These are phyloP conservation scores for Inga laurina DNA, from an alignment of 306 rosid genomes.

Conservation along the genomic window DNA sequence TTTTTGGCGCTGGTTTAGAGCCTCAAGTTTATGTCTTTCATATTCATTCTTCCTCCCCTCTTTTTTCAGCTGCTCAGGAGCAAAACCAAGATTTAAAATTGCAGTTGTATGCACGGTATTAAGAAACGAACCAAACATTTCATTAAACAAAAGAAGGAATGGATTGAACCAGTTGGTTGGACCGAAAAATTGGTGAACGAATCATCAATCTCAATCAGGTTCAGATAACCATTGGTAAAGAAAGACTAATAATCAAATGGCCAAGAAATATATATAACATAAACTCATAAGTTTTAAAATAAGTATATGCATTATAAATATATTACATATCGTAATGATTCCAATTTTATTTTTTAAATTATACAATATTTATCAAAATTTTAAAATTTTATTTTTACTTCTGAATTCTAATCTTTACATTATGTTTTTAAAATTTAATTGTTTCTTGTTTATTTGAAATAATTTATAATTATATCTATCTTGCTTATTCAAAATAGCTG, in stretches of 20 bases:
- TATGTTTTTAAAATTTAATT: too few relatives aligned
- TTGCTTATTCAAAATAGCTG: background rate
- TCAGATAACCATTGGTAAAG: background rate
- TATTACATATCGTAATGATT: background rate
- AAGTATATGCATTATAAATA: background rate
- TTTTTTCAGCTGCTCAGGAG: slow-evolving; percentile 65
- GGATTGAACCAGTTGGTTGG: background rate
- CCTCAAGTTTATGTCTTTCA: slow-evolving; percentile 79
- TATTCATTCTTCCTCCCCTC: slow-evolving; percentile 85
- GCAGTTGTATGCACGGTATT: background rate
- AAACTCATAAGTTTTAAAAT: too few relatives aligned
- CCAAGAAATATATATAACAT: background rate
- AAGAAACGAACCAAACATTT: background rate
- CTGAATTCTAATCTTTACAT: too few relatives aligned
- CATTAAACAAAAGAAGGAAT: background rate
- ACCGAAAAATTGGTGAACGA: background rate
- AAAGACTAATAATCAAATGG: background rate
- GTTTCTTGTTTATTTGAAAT: background rate
- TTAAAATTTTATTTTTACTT: too few relatives aligned
- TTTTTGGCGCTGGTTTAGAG: slow-evolving; percentile 78
- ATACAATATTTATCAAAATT: too few relatives aligned
- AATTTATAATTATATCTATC: too few relatives aligned
- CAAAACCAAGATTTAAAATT: slow-evolving; percentile 25
- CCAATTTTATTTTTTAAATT: background rate
- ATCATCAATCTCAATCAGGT: background rate